A percentile compares a stretch with the other conserved stretches of the same genome.
phyloP scores from a whole-genome alignment of 2,329 filamentous ascomycete genomes.

The Fusarium sp. region DNA sequence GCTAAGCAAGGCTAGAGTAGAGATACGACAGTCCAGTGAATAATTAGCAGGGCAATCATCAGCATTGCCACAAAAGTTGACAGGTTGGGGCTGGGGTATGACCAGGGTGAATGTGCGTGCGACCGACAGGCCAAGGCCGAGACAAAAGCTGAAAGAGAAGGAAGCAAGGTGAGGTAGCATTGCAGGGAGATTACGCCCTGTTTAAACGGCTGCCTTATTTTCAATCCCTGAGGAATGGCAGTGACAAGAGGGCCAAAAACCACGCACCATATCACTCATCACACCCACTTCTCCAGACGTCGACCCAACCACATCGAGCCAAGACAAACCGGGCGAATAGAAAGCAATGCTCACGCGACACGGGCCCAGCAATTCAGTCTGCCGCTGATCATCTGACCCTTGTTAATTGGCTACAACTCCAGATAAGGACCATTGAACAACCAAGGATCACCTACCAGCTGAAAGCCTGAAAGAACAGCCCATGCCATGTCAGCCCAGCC shows the following conservation, averaged over 20 bases:
- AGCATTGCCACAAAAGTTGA: constrained; percentile 4
- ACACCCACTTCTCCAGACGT: constrained; percentile 17
- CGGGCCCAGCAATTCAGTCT: constrained; percentile 1
- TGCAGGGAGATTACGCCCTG: not conserved
- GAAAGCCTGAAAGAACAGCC: not conserved
- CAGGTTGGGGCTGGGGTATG: not conserved
- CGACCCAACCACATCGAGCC: not conserved
- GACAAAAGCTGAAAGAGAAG: not conserved
- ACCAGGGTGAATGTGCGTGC: not conserved
- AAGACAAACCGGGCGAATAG: not conserved
- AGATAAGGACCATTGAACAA: constrained; percentile 15
- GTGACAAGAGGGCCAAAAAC: not conserved
- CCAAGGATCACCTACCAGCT: too few relatives aligned
- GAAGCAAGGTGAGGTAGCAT: not conserved
- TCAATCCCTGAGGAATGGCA: not conserved
- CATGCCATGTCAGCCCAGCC: too few relatives aligned
- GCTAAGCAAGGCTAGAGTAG: not conserved
- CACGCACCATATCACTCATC: constrained; percentile 1
- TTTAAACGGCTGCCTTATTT: constrained; percentile 8
- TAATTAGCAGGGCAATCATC: not conserved
- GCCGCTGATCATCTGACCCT: constrained; percentile 1
- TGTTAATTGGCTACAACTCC: not conserved
- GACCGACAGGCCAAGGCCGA: not conserved
- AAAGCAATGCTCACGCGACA: not conserved
- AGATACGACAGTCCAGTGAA: not conserved